A percentile compares a stretch with the other conserved stretches of the same genome.
phyloP scores from a whole-genome alignment of 164 flowering plant genomes.

The Stephania cephalantha region DNA sequence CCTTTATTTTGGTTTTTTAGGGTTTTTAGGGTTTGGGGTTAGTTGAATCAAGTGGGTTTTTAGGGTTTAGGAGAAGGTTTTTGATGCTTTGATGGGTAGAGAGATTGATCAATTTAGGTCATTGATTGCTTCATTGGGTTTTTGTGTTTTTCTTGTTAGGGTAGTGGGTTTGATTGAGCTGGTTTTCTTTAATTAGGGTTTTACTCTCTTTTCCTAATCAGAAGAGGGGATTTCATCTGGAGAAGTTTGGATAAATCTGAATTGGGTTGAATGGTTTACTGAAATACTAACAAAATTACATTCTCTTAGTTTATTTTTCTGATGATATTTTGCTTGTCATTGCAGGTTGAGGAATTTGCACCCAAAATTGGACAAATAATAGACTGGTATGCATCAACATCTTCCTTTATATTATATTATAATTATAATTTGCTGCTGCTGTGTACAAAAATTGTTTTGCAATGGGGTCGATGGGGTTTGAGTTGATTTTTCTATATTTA shows the following conservation, averaged over 20 bases:
- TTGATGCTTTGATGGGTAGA: not conserved
- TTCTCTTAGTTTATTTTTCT: constrained; percentile 1
- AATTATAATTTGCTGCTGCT: not conserved
- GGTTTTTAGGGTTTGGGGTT: no score
- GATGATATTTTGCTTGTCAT: not conserved
- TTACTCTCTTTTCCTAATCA: not conserved
- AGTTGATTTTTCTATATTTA: not conserved
- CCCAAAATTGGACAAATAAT: constrained; percentile 80
- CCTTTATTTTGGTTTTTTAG: not conserved
- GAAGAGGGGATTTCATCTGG: not conserved
- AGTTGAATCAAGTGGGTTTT: no score
- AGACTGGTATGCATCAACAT: constrained; percentile 50
- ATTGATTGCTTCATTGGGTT: not conserved
- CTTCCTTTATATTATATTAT: constrained; percentile 6
- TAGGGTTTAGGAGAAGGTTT: no score
- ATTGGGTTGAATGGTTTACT: not conserved
- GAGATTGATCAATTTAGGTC: not conserved
- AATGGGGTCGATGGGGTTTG: not conserved
- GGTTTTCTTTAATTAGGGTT: not conserved
- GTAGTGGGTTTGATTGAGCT: no score
- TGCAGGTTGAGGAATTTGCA: constrained; percentile 74
- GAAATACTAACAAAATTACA: not conserved
- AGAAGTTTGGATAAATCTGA: not conserved
- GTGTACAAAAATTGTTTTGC: not conserved
- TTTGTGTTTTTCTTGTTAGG: no score